Base-by-base conservation (phyloP, 192 early-diverging fungal genomes). In the Backusella circina region DNA sequence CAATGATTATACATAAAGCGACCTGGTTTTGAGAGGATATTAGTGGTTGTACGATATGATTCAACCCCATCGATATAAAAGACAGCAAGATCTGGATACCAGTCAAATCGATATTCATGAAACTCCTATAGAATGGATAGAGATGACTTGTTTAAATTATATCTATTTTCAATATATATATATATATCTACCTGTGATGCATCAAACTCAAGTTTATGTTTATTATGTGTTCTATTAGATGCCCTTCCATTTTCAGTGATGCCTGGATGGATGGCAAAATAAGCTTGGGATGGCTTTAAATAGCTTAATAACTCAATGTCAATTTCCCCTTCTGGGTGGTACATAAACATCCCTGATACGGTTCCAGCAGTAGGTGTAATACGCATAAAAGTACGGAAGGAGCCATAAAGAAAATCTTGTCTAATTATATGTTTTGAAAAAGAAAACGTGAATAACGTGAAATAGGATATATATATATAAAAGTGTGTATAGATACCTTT, bases 81-180 rank as follows among this genome's bases (percentile, higher is more conserved):
- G 2, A 67, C 70, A 16, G 50, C 35, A 23, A 13, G 26, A 15
- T 32, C 44, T 39, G 79, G 79, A 16, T 76, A 44, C 79, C 79
- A 80, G 35, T 80, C 79, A 30, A 80, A 68, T 21, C 79, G 75
- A 44, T 80, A 80, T 32, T 75, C 75, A 67, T 80, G 79, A 35
- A 76, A 80, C 0, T 72, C 79, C 47, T 54, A 35, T 4, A 26
- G 21, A 5, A 13, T 61, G 28, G 13, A 61, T 15, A 61, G 0
- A 61, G 0, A n/a, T 51, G 32, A 8, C 18, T 21, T 36, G 33
- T 32, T 67, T 32, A n/a, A 16, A 0, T 67, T 36, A 1, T 2
- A 12, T 35, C n/a, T n/a, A n/a, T 67, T 8, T 35, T 18, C n/a
- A 35, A 30, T 9, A 13, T 30, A 12, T 9, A 28, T 65, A 28